Conservation (phyloP, 2,329 filamentous ascomycete genomes). For the Colletotrichum gloeosporioides region DNA sequence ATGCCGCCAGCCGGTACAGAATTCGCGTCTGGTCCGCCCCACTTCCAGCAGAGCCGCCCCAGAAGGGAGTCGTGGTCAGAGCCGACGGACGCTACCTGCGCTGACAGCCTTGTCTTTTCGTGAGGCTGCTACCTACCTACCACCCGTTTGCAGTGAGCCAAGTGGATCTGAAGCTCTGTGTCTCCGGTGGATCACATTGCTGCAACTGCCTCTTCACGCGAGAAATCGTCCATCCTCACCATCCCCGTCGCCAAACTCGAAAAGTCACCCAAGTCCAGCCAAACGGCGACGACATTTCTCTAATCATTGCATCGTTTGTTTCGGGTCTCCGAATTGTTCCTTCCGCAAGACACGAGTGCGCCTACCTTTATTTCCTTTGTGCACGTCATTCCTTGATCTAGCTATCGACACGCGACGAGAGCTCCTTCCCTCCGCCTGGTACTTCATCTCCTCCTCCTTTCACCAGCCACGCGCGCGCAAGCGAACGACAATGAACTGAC, state of each 20-base stretch:
- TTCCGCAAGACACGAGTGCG: not conserved
- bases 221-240: slow-evolving; percentile 13
- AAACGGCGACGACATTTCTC: not conserved
- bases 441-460: not conserved
- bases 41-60: not conserved
- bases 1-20: not conserved
- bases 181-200: not conserved
- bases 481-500: not conserved
- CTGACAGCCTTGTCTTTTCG: slow-evolving; percentile 14
- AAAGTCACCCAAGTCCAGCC: not conserved
- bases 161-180: slow-evolving; percentile 16
- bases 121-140: slow-evolving; percentile 19
- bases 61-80: not conserved
- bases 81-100: not conserved
- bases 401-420: slow-evolving; percentile 20
- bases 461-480: not conserved
- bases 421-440: slow-evolving; percentile 6
- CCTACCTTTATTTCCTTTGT: not conserved
- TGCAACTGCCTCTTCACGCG: slow-evolving; percentile 18
- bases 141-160: slow-evolving; percentile 6
- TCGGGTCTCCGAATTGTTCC: not conserved
- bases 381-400: not conserved
- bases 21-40: not conserved
- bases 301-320: not conserved
- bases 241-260: not conserved